Conservation (phyloP, 2,329 filamentous ascomycete species). For the Microcyclospora tardicrescens region DNA sequence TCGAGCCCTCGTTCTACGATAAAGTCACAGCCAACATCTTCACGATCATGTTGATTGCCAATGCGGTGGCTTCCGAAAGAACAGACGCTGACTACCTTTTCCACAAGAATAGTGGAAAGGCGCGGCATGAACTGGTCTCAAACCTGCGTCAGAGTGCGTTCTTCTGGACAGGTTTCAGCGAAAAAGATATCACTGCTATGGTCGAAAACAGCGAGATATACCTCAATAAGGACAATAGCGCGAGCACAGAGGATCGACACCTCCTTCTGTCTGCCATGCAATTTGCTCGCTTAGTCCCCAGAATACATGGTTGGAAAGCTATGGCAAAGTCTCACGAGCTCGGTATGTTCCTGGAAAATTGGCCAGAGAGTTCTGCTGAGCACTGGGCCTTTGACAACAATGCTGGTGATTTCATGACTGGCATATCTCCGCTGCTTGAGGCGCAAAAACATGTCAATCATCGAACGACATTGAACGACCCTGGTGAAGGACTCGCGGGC, state of each 20-base stretch:
- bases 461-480: slow-evolving; percentile 14
- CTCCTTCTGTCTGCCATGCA: slow-evolving; percentile 53
- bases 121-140: slow-evolving; percentile 54
- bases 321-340: slow-evolving; percentile 65
- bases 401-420: slow-evolving; percentile 41
- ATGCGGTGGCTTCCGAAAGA: slow-evolving; percentile 77
- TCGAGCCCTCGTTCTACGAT: slow-evolving; percentile 77
- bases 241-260: slow-evolving; percentile 43
- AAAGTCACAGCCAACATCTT: slow-evolving; percentile 75
- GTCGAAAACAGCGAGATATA: slow-evolving; percentile 57
- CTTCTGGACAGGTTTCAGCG: slow-evolving; percentile 66
- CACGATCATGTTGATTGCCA: slow-evolving; percentile 69
- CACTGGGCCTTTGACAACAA: slow-evolving; percentile 52
- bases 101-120: slow-evolving; percentile 57
- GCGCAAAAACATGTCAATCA: slow-evolving; percentile 43
- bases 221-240: slow-evolving; percentile 46
- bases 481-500: slow-evolving; percentile 20
- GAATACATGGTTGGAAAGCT: slow-evolving; percentile 50
- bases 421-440: slow-evolving; percentile 42
- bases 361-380: slow-evolving; percentile 47
- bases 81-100: slow-evolving; percentile 82
- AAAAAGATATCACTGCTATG: slow-evolving; percentile 48
- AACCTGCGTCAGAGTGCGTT: slow-evolving; percentile 78
- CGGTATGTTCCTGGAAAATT: slow-evolving; percentile 56
- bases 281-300: slow-evolving; percentile 47